These are phyloP conservation scores for Syncephalastrum contaminatum DNA, from an alignment of 371 early-diverging fungal genomes.

Conservation along the genomic window DNA sequence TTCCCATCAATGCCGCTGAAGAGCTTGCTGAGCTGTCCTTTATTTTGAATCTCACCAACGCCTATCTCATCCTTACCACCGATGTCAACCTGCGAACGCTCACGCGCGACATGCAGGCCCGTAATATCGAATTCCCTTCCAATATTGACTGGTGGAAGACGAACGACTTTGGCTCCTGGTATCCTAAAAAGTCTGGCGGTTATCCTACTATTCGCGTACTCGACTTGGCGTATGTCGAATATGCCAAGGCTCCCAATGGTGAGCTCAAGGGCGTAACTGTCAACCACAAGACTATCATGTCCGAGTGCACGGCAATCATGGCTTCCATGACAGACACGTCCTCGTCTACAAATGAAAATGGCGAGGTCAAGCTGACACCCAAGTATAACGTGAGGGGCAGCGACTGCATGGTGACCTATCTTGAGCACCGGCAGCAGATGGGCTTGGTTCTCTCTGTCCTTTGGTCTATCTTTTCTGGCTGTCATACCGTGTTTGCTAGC, in stretches of 20 bases:
- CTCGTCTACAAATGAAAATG: slow-evolving; percentile 8
- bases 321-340: slow-evolving; percentile 28
- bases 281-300: slow-evolving; percentile 75
- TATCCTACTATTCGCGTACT: slow-evolving; percentile 43
- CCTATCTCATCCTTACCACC: slow-evolving; percentile 75
- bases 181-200: slow-evolving; percentile 49
- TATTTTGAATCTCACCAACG: slow-evolving; percentile 66
- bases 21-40: slow-evolving; percentile 76
- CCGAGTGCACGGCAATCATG: slow-evolving; percentile 57
- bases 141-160: slow-evolving; percentile 79
- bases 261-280: slow-evolving; percentile 84
- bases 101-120: slow-evolving; percentile 62
- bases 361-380: slow-evolving; percentile 11
- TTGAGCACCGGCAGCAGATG: slow-evolving; percentile 84
- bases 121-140: slow-evolving; percentile 61
- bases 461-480: slow-evolving; percentile 70
- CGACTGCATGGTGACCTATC: slow-evolving; percentile 61
- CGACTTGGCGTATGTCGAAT: slow-evolving; percentile 87
- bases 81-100: slow-evolving; percentile 75
- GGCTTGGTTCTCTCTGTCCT: slow-evolving; percentile 74
- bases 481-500: slow-evolving; percentile 64
- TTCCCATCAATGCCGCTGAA: slow-evolving; percentile 81
- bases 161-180: slow-evolving; percentile 65
- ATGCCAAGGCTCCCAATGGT: slow-evolving; percentile 78
- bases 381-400: slow-evolving; percentile 15